Evolutionary conservation across 257 asterid species (phyloP).

Genomic region (Nicotiana knightiana): DNA sequence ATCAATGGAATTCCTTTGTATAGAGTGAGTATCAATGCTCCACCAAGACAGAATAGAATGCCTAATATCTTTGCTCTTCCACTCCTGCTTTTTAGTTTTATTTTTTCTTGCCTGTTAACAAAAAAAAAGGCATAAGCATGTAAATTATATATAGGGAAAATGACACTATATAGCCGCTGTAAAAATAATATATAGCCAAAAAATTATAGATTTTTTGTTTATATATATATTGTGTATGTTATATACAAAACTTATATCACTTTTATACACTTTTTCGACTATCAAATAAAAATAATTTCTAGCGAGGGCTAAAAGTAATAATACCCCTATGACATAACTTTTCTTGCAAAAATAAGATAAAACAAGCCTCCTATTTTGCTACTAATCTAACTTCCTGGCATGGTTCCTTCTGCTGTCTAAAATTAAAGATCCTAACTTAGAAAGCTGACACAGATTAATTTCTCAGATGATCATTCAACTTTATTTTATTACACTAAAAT

Average conservation of each 20-base stretch:
- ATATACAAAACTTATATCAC: too few species aligned
- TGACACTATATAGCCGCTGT: too few species aligned
- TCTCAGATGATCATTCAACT: too few species aligned
- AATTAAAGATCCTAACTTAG: not conserved
- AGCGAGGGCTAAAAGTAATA: too few species aligned
- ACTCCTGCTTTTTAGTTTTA: conserved; percentile 35
- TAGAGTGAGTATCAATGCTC: conserved; percentile 33
- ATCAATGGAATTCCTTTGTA: conserved; percentile 44
- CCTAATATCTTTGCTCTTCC: conserved; percentile 58
- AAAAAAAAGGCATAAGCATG: not conserved
- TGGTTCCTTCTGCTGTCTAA: not conserved
- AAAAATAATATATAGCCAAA: too few species aligned
- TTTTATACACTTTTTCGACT: too few species aligned
- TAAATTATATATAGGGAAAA: not conserved
- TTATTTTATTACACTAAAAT: too few species aligned
- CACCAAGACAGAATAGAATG: conserved; percentile 51
- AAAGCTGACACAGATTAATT: not conserved
- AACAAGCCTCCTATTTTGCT: not conserved
- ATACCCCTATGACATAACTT: not conserved
- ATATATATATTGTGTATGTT: too few species aligned
- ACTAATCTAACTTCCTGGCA: not conserved
- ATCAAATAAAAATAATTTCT: too few species aligned
- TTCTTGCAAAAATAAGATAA: not conserved
- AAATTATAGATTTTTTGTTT: too few species aligned
- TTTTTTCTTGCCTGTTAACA: conserved; percentile 50